These are phyloP conservation scores for Trypanosomatidae sp. DNA, from an alignment of 208 protist genomes.

Conservation along the genomic window DNA sequence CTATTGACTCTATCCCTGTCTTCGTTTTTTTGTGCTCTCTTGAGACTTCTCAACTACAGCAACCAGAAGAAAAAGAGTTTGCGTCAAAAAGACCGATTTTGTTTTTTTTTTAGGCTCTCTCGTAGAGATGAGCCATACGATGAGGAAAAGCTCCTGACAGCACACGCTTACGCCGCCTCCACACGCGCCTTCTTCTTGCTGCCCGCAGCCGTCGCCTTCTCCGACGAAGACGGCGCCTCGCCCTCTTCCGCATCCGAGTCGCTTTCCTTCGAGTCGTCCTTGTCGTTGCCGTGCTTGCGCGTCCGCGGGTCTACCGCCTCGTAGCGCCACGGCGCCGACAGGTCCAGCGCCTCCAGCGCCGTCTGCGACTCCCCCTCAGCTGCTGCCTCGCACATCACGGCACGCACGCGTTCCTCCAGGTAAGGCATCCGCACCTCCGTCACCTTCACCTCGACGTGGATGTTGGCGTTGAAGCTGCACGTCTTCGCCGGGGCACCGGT, in stretches of 20 bases:
- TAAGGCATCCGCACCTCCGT: conserved; percentile 29
- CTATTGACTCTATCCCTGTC: no score
- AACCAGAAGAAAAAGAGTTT: no score
- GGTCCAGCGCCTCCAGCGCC: conserved; percentile 48
- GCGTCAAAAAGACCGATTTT: no score
- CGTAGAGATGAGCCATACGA: no score
- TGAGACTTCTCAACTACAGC: no score
- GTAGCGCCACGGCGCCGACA: conserved; percentile 78
- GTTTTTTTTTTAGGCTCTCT: no score
- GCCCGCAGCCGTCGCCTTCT: background rate
- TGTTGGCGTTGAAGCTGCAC: conserved; percentile 40
- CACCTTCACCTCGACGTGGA: conserved; percentile 24
- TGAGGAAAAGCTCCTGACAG: no score
- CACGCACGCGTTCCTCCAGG: conserved; percentile 38
- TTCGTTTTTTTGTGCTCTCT: no score
- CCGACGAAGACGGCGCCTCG: background rate
- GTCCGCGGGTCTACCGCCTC: conserved; percentile 62
- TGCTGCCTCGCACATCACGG: conserved; percentile 32
- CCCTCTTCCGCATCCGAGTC: conserved; percentile 15
- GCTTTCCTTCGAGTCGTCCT: conserved; percentile 5
- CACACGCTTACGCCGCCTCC: no score
- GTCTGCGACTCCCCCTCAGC: background rate
- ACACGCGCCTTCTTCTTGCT: conserved; percentile 30
- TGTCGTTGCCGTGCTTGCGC: conserved; percentile 30
- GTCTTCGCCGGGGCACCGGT: conserved; percentile 22